Evolutionary conservation across 129 eudicot species (phyloP).

Genomic region (Daucus carota): DNA sequence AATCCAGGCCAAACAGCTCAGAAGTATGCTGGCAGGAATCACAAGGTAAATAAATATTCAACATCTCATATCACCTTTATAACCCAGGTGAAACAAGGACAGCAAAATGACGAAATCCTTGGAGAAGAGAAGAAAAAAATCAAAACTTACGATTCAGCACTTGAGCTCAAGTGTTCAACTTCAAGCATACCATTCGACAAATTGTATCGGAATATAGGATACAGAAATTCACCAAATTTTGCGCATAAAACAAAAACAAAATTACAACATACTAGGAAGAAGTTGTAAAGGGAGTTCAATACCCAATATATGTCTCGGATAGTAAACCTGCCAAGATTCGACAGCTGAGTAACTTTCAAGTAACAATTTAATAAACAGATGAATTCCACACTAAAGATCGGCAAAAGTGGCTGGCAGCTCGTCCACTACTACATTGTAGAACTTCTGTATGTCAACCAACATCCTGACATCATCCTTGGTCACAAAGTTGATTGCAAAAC

Average conservation of each 20-base stretch:
- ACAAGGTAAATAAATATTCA: too few species aligned
- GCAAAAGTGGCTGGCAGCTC: conserved; percentile 32
- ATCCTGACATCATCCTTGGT: conserved; percentile 27
- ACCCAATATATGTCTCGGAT: not conserved
- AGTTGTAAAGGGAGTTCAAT: not conserved
- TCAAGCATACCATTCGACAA: conserved; percentile 1
- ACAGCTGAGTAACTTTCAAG: not conserved
- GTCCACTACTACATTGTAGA: conserved; percentile 8
- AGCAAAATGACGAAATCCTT: too few species aligned
- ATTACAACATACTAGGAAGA: not conserved
- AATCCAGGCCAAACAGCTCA: too few species aligned
- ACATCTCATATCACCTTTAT: too few species aligned
- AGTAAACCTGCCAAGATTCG: conserved; percentile 1
- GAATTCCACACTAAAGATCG: conserved; percentile 6
- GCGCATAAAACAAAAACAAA: not conserved
- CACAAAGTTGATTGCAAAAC: conserved; percentile 29
- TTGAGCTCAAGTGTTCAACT: not conserved
- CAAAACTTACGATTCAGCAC: not conserved
- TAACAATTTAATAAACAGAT: not conserved
- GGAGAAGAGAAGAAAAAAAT: too few species aligned
- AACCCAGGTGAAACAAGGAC: too few species aligned
- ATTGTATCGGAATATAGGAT: not conserved
- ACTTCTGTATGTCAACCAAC: conserved; percentile 29
- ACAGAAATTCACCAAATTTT: not conserved
- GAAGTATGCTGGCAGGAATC: too few species aligned